phyloP scores from a whole-genome alignment of 176 grass and related monocot species.

The Phragmites australis region DNA sequence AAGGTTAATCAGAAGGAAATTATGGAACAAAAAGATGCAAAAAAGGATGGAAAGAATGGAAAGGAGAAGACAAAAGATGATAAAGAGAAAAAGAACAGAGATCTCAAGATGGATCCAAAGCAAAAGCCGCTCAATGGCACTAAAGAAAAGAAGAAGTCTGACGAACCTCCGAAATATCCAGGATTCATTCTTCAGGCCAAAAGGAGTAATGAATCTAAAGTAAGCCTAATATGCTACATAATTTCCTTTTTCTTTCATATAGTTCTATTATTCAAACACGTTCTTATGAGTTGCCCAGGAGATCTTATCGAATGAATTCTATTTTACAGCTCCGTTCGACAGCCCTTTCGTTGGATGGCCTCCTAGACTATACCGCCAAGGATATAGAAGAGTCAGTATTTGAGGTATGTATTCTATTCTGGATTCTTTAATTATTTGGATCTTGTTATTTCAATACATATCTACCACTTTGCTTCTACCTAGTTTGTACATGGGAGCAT shows the following conservation, averaged over 20 bases:
- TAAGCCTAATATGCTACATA: conserved; percentile 45
- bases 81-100: conserved; percentile 64
- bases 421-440: conserved; percentile 11
- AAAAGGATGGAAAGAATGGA: conserved; percentile 48
- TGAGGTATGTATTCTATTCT: conserved; percentile 61
- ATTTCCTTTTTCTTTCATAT: conserved; percentile 16
- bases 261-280: neutral
- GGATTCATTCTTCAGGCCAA: conserved; percentile 83
- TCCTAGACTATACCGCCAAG: conserved; percentile 92
- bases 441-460: conserved; percentile 13
- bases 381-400: conserved; percentile 92
- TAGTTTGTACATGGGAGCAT: neutral
- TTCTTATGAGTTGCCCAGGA: conserved; percentile 14
- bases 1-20: conserved; percentile 46
- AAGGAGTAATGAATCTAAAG: conserved; percentile 79
- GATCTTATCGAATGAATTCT: conserved; percentile 13
- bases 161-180: conserved; percentile 85
- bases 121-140: conserved; percentile 52
- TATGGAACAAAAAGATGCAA: conserved; percentile 47
- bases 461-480: neutral
- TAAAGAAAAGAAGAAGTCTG: conserved; percentile 64
- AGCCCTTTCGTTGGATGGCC: conserved; percentile 84
- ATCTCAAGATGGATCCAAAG: conserved; percentile 54
- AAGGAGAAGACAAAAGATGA: conserved; percentile 61
- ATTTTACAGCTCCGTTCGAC: conserved; percentile 73